These are phyloP conservation scores for Mycena venus DNA, from an alignment of 768 basidiomycete species.

Conservation along the genomic window DNA sequence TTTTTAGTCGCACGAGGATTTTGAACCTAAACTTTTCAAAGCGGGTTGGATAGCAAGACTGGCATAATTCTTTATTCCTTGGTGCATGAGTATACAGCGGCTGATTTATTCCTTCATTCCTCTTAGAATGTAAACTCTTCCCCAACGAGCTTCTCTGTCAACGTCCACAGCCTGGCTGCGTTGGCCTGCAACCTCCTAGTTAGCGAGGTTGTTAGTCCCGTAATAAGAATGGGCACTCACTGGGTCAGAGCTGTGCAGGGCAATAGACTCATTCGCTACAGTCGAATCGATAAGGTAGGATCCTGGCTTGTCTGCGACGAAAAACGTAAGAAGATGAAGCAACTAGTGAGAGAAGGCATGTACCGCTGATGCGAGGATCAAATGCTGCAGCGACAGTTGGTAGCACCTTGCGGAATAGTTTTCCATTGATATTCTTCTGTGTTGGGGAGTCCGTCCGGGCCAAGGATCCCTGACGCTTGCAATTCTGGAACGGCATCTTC, in stretches of 20 bases:
- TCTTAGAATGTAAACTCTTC: constrained; percentile 8
- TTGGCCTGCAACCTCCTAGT: neutral
- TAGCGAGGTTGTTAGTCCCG: neutral
- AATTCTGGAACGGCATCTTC: neutral
- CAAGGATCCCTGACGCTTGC: constrained; percentile 1
- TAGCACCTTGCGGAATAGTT: no score
- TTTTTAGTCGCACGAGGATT: no score
- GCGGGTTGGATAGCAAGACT: neutral
- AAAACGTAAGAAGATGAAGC: neutral
- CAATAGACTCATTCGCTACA: neutral
- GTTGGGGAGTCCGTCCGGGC: constrained; percentile 5
- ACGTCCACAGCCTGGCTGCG: no score
- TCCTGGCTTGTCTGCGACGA: constrained; percentile 5
- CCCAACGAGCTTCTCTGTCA: constrained; percentile 5
- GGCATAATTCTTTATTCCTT: neutral
- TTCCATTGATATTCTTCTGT: neutral
- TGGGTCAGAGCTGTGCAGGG: neutral
- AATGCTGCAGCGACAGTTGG: no score
- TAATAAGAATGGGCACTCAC: neutral
- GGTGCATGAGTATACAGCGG: neutral
- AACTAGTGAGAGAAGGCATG: neutral
- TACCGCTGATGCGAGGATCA: no score
- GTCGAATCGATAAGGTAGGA: neutral
- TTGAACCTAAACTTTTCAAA: neutral
- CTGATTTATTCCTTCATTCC: neutral